A percentile compares a stretch with the other conserved stretches of the same genome.
These are phyloP conservation scores for Leptographium flavum DNA, from an alignment of 2,329 filamentous ascomycete species.

Conservation along the genomic window DNA sequence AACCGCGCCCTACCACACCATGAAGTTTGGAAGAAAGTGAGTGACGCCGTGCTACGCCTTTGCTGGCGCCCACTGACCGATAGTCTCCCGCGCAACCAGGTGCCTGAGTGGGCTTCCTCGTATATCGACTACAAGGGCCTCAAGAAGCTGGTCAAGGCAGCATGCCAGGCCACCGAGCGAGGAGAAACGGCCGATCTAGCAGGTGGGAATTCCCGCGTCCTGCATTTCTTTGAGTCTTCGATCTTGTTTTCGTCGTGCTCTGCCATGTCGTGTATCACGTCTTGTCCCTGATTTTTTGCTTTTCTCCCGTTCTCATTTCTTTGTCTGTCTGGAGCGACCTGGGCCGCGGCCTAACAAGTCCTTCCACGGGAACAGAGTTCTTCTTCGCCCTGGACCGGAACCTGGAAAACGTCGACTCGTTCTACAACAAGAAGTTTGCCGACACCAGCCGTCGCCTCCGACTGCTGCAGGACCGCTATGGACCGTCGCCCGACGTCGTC, in stretches of 20 bases:
- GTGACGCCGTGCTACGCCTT: neutral
- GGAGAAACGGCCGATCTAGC: conserved; percentile 75
- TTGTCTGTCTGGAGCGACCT: conserved; percentile 5
- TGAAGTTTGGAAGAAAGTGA: conserved; percentile 25
- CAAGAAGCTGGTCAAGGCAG: conserved; percentile 89
- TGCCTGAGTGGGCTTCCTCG: conserved; percentile 70
- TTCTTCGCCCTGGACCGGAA: conserved; percentile 95
- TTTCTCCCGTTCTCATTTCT: neutral
- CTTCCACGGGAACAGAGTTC: conserved; percentile 53
- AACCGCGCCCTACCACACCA: conserved; percentile 5
- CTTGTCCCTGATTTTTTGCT: neutral
- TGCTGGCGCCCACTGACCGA: neutral
- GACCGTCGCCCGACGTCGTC: conserved; percentile 52
- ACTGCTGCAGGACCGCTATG: conserved; percentile 78
- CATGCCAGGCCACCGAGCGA: conserved; percentile 47
- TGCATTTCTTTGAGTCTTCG: conserved; percentile 13
- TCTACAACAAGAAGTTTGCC: conserved; percentile 91
- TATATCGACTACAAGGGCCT: conserved; percentile 87
- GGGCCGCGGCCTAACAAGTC: conserved; percentile 20
- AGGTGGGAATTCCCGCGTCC: conserved; percentile 43
- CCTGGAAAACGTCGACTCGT: conserved; percentile 88
- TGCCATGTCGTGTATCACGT: neutral
- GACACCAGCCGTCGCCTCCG: conserved; percentile 75
- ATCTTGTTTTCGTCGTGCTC: neutral
- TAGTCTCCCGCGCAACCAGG: conserved; percentile 60